These are phyloP conservation scores for Brassica juncea DNA, from an alignment of 345 rosid genomes.

Conservation along the genomic window DNA sequence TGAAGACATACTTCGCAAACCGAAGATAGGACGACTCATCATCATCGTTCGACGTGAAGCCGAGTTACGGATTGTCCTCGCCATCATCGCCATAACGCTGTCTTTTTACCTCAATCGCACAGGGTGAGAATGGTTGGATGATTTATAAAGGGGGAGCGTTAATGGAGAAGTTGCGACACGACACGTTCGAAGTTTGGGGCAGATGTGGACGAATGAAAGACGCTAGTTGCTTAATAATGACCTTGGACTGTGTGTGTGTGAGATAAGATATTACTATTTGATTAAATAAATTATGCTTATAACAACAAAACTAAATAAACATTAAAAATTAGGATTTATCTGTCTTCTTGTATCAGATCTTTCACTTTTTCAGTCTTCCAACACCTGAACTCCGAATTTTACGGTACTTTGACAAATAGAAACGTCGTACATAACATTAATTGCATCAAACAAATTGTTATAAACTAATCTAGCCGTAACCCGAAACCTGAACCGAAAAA, in stretches of 20 bases:
- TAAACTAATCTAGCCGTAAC: too few relatives aligned
- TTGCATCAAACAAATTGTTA: too few relatives aligned
- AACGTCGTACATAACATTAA: neutral
- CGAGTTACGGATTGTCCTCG: slow-evolving; percentile 43
- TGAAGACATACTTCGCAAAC: slow-evolving; percentile 64
- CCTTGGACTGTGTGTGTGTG: slow-evolving; percentile 31
- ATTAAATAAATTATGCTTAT: neutral
- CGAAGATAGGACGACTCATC: slow-evolving; percentile 35
- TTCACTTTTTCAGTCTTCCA: neutral
- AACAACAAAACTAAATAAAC: neutral
- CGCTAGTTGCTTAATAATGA: slow-evolving; percentile 22
- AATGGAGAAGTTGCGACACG: slow-evolving; percentile 28
- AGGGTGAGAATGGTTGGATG: neutral
- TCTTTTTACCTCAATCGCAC: neutral
- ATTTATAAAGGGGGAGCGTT: slow-evolving; percentile 9
- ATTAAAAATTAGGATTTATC: neutral
- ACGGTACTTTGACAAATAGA: neutral
- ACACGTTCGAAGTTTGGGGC: neutral
- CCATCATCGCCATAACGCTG: slow-evolving; percentile 13
- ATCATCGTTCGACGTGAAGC: slow-evolving; percentile 35
- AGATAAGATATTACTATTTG: slow-evolving; percentile 14
- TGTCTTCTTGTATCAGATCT: slow-evolving; percentile 19
- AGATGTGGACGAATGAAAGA: slow-evolving; percentile 27
- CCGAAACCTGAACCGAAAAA: too few relatives aligned
- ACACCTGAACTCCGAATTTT: slow-evolving; percentile 18